Evolutionary conservation across 1,284 basidiomycete genomes (phyloP), one percentile per base, ranked within the genome.

Genomic region (Apiotrichum porosum): DNA sequence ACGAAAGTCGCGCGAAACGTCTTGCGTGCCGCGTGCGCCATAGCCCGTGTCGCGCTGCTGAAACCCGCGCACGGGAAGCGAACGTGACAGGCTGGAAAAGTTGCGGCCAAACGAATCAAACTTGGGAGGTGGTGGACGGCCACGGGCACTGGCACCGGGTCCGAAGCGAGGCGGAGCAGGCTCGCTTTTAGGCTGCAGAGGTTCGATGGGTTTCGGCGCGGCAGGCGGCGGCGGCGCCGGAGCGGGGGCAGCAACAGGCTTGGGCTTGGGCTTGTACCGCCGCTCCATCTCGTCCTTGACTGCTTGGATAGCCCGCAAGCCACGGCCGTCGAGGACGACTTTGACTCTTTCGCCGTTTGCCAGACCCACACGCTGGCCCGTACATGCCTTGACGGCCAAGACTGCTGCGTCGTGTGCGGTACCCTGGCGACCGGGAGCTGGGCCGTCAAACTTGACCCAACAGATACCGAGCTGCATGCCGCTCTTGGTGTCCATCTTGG

Each of bases 401-500:
- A 49, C 47, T 4, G 75, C 76, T 9, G 71, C 64, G 34, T 74
- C 70, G 58, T 76, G 59, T 14, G 62, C 62, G 0, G 62, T 62
- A 3, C 60, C 60, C 12, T 46, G 38, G 15, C 45, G 53, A 9
- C 64, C 61, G 14, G 52, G 50, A 18, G 49, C 52, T 24, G 63
- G 71, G 10, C 54, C 60, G 33, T 66, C 69, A 66, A 80, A 97
- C 54, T 80, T 82, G 60, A 97, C 79, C 65, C 81, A 83, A 43
- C 88, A 83, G 34, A 97, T 82, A 6, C 92, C 92, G 4, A 97
- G 78, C 14, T 85, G 82, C 53, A 82, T 84, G 13, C 91, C 91
- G 18, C 83, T 90, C 44, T 80, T 78, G 39, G 81, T 79, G 72
- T 95, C 87, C 52, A 86, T 81, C 65, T 92, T 88, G 31, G 85